phyloP scores from a whole-genome alignment of 768 basidiomycete species.

The Peribolospora kevripleyi region DNA sequence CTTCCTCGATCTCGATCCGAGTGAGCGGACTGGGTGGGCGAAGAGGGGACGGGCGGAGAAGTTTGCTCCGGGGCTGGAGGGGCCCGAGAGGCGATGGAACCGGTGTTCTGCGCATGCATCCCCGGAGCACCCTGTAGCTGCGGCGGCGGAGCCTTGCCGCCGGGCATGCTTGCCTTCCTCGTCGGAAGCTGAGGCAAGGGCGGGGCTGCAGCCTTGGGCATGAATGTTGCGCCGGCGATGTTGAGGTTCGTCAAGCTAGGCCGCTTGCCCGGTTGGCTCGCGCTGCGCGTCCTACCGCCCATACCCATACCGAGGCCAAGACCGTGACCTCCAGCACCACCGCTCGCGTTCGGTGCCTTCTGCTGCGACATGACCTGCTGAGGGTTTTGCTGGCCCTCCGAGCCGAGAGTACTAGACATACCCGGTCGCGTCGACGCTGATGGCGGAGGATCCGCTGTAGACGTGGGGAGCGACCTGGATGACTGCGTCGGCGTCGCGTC shows the following conservation, averaged over 20 bases:
- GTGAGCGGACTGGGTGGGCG: not conserved
- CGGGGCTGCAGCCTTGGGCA: not conserved
- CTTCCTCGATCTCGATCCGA: not conserved
- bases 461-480: too few species aligned
- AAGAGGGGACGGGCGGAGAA: not conserved
- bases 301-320: too few species aligned
- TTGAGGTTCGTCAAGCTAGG: not conserved
- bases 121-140: too few species aligned
- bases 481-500: not conserved
- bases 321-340: too few species aligned
- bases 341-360: too few species aligned
- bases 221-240: not conserved
- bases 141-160: not conserved
- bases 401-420: too few species aligned
- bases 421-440: too few species aligned
- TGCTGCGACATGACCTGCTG: too few species aligned
- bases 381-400: too few species aligned
- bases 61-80: not conserved
- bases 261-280: not conserved
- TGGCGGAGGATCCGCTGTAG: too few species aligned
- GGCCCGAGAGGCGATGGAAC: not conserved
- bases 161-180: not conserved
- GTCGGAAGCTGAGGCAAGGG: not conserved
- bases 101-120: not conserved
- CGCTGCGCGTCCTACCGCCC: not conserved